Evolutionary conservation across 306 rosid species (phyloP).

Genomic region (Prunus mira): DNA sequence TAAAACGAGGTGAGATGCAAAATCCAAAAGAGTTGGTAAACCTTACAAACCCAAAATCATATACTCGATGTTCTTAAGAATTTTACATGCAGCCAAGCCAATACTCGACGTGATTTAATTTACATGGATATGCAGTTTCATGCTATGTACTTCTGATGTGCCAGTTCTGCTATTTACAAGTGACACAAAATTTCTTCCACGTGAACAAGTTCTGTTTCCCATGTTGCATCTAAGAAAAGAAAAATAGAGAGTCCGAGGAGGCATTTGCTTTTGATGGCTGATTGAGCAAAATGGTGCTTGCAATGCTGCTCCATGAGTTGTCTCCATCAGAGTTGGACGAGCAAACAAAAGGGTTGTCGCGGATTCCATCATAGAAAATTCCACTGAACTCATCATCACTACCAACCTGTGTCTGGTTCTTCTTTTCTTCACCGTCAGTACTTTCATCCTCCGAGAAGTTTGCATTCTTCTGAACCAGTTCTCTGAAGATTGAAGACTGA

Average conservation of each 20-base stretch:
- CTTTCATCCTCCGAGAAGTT: constrained; percentile 42
- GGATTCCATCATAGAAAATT: constrained; percentile 40
- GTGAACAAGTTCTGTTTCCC: background rate
- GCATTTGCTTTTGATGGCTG: background rate
- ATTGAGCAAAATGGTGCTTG: background rate
- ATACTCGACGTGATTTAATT: background rate
- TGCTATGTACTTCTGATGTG: constrained; percentile 1
- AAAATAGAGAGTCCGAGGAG: background rate
- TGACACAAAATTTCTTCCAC: background rate
- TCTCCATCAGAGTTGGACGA: constrained; percentile 14
- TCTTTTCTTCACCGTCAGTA: constrained; percentile 44
- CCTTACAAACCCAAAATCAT: background rate
- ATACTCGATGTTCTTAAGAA: background rate
- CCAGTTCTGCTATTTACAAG: constrained; percentile 10
- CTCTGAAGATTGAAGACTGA: constrained; percentile 62
- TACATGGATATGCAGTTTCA: background rate
- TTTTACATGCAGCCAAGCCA: background rate
- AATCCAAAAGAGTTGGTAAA: background rate
- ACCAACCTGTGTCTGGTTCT: constrained; percentile 29
- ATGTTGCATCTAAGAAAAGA: background rate
- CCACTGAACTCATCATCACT: constrained; percentile 48
- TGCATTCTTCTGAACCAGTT: constrained; percentile 61
- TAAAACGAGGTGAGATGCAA: background rate
- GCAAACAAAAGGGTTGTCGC: constrained; percentile 45
- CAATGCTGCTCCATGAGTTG: constrained; percentile 2